Evolutionary conservation across 129 eudicot species (phyloP).

Genomic region (Kitagawia praeruptora): DNA sequence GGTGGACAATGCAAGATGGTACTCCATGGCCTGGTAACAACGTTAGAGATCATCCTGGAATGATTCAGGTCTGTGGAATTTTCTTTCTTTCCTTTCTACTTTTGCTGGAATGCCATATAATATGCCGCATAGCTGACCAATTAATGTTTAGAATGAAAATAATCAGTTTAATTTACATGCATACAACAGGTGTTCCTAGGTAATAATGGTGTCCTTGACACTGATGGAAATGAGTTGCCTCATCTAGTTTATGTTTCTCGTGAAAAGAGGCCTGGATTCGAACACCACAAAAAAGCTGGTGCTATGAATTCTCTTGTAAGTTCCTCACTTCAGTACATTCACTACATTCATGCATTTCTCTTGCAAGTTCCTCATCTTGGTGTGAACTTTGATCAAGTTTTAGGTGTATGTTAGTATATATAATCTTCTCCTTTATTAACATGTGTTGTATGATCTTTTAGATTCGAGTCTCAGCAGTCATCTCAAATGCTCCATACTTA

Average conservation of each 20-base stretch:
- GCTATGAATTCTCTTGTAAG: conserved; percentile 27
- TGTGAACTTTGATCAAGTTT: neutral
- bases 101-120: neutral
- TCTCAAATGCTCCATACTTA: conserved; percentile 39
- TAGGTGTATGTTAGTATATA: neutral
- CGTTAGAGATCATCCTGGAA: conserved; percentile 43
- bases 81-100: conserved; percentile 1
- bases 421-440: neutral
- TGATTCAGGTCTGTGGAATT: conserved; percentile 29
- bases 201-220: conserved; percentile 28
- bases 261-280: conserved; percentile 41
- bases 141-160: neutral
- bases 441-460: neutral
- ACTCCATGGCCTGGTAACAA: conserved; percentile 42
- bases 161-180: neutral
- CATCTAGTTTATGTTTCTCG: conserved; percentile 36
- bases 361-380: neutral
- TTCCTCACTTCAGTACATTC: neutral
- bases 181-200: conserved; percentile 30
- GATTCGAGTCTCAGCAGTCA: conserved; percentile 41
- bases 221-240: conserved; percentile 32
- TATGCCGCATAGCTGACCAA: neutral
- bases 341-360: neutral
- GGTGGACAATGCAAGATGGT: conserved; percentile 43
- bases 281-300: conserved; percentile 38